Base-by-base conservation (phyloP, 371 early-diverging fungal genomes). In the Mucor indicus region DNA sequence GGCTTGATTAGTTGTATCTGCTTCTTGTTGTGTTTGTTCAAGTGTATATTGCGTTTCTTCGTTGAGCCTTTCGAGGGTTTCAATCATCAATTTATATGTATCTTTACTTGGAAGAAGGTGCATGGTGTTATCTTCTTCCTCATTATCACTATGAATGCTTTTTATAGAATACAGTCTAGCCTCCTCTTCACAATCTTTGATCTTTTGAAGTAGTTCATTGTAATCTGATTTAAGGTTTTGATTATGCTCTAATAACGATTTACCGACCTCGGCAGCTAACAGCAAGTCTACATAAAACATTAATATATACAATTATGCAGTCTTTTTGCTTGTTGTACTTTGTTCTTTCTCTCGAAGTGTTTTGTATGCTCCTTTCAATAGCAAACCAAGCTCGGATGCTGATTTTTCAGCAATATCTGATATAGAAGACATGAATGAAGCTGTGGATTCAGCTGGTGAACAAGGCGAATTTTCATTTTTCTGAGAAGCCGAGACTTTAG, bases 211-310 rank as follows among this genome's bases (percentile, higher is more conserved):
- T 22, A 77, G 21, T 27, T 57, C 60, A 27, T 81, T 74, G 42
- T 76, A 80, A 37, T 77, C 72, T 23, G 71, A 48, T 42, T 80
- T 73, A 11, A 83, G 53, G 2, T 36, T 54, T 17, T 62, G 62
- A 44, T 83, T 81, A 29, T 77, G 64, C 27, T 80, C 80, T 39
- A 81, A 43, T 20, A 83, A 59, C 3, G 72, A 72, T 57, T 78
- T 78, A 17, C 83, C 81, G 45, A 83, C 69, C 59, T 79, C 68
- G 19, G 81, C 81, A 12, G 80, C 83, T 23, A 80, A 48, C 9
- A 57, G 51, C 22, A 81, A 66, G 55, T 79, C 80, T 82, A 47
- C 43, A 38, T 41, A 29, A 51, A 6, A 29, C 8, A 6, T 6
- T 29, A 8, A 29, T 29, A 29, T 29, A n/a, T n/a, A n/a, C n/a